These are phyloP conservation scores for Rubus idaeus DNA, from an alignment of 306 rosid genomes.

Conservation along the genomic window DNA sequence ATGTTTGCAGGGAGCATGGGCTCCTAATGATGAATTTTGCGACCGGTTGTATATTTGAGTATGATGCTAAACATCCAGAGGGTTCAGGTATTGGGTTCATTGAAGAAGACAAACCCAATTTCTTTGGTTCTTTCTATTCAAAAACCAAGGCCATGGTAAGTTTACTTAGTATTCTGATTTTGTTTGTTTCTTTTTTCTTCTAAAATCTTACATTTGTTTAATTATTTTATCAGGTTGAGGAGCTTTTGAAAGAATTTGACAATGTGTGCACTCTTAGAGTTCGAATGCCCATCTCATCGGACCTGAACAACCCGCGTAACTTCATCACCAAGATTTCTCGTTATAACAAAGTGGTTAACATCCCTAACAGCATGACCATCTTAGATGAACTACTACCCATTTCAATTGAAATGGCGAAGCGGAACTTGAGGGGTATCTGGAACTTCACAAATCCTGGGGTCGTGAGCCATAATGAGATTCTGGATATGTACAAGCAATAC, in stretches of 20 bases:
- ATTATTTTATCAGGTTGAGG: slow-evolving; percentile 65
- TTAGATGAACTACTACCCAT: slow-evolving; percentile 85
- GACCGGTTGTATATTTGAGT: slow-evolving; percentile 89
- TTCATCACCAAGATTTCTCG: slow-evolving; percentile 90
- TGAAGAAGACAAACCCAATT: slow-evolving; percentile 87
- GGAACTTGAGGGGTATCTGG: slow-evolving; percentile 85
- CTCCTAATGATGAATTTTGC: slow-evolving; percentile 78
- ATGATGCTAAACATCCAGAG: slow-evolving; percentile 75
- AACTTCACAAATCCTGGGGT: slow-evolving; percentile 93
- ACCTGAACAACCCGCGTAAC: slow-evolving; percentile 80
- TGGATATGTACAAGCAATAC: slow-evolving; percentile 81
- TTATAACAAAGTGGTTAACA: slow-evolving; percentile 78
- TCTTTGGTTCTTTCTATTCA: slow-evolving; percentile 80
- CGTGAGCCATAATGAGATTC: slow-evolving; percentile 82
- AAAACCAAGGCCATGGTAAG: slow-evolving; percentile 91
- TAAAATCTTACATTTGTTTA: neutral
- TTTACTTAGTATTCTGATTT: slow-evolving; percentile 6
- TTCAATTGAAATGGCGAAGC: slow-evolving; percentile 84
- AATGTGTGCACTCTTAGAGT: slow-evolving; percentile 91
- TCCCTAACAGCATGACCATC: slow-evolving; percentile 91
- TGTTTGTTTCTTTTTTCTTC: neutral
- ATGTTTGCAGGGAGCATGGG: slow-evolving; percentile 79
- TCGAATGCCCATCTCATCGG: slow-evolving; percentile 89
- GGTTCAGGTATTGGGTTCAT: slow-evolving; percentile 83
- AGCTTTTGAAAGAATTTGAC: slow-evolving; percentile 77